Base-by-base conservation (phyloP, 1,284 basidiomycete genomes). In the Pseudozyma hubeiensis region DNA sequence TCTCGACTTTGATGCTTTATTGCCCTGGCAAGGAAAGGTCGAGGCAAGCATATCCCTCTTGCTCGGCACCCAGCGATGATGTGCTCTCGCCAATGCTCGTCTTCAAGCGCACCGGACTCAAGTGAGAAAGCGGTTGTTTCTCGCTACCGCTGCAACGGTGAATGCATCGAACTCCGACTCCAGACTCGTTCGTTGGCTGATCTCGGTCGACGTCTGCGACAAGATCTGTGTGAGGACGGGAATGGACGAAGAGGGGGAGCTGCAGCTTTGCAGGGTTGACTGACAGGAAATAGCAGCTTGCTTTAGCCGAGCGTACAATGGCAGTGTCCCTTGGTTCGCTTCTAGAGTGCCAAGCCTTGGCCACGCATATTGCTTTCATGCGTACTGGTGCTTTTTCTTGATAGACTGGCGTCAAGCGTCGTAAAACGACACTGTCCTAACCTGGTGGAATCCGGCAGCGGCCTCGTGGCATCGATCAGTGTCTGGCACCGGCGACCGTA, bases 391-490 rank as follows among this genome's bases (percentile, higher is more conserved):
- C 52, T 40, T 34, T 33, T 29, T 29, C 56, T n/a, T 17, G 9
- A 24, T 8, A 52, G 5, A 17, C 24, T 29, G 6, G 5, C 19
- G 17, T 37, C 31, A 19, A 40, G 35, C 19, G 30, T 34, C 34
- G 24, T 24, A 24, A 24, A 24, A 24, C 24, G 24, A 24, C 24
- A 24, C 24, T 24, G 24, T 24, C 24, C 24, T 24, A 24, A 24
- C 24, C 24, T 24, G 24, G 4, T 24, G 24, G 24, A 24, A 24
- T 24, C 24, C 24, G 24, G 24, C 24, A 24, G 24, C 24, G 24
- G 54, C 60, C 65, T 58, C 60, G 65, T 68, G 65, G 65, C 56
- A 19, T 30, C 35, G 11, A 13, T 41, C 10, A 46, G n/a, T 29
- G 34, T 47, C 30, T 17, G 34, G 43, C 53, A 55, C 31, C 53